Evolutionary conservation across 345 rosid genomes (phyloP).

Genomic region (Nasturtium officinale): DNA sequence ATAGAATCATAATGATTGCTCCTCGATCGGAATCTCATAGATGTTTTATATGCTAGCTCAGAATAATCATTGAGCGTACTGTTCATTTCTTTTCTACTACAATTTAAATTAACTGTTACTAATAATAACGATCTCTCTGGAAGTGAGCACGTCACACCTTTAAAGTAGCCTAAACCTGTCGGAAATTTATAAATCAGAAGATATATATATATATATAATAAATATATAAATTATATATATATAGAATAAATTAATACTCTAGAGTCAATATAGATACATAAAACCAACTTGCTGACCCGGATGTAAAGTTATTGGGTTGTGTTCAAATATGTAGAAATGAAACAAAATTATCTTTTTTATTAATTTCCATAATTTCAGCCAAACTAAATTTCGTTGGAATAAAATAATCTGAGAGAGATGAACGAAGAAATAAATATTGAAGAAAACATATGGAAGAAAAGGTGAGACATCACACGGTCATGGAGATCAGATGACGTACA

Average conservation of each 20-base stretch:
- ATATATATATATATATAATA: too few species aligned
- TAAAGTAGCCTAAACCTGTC: not conserved
- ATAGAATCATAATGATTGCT: conserved; percentile 4
- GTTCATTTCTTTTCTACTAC: not conserved
- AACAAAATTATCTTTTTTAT: not conserved
- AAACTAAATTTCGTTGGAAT: not conserved
- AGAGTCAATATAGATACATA: not conserved
- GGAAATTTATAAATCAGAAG: conserved; percentile 1
- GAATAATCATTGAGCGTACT: conserved; percentile 9
- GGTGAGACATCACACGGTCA: conserved; percentile 42
- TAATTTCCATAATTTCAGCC: not conserved
- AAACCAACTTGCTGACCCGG: not conserved
- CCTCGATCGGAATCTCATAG: conserved; percentile 8
- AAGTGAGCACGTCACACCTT: conserved; percentile 7
- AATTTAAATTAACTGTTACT: not conserved
- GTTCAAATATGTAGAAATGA: not conserved
- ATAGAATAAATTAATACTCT: too few species aligned
- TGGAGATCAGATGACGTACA: conserved; percentile 34
- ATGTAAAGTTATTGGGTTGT: not conserved
- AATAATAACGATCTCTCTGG: not conserved
- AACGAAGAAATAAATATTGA: not conserved
- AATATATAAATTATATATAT: too few species aligned
- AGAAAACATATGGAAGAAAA: conserved; percentile 23
- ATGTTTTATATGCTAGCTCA: conserved; percentile 19
- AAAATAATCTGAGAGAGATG: not conserved